These are phyloP conservation scores for Pyrenophora graminea DNA, from an alignment of 2,329 filamentous ascomycete genomes.

Conservation along the genomic window DNA sequence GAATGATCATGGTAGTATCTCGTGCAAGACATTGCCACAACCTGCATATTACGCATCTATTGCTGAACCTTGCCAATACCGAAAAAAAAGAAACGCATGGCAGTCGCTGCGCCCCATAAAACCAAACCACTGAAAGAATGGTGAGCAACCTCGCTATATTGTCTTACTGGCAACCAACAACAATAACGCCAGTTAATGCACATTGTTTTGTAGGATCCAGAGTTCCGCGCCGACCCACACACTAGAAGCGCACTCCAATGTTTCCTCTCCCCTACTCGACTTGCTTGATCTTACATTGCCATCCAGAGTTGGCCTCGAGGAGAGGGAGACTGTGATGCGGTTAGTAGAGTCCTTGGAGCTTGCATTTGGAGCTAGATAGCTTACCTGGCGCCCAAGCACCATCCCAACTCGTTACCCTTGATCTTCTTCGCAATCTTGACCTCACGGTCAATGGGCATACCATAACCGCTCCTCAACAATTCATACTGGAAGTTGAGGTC, in stretches of 20 bases:
- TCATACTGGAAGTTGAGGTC: conserved; percentile 97
- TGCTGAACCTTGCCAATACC: too few relatives aligned
- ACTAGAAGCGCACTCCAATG: too few relatives aligned
- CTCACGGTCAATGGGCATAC: conserved; percentile 95
- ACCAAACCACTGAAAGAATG: background rate
- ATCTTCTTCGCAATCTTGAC: conserved; percentile 99
- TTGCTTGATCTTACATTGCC: conserved; percentile 85
- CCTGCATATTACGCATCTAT: too few relatives aligned
- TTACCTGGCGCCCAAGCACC: conserved; percentile 96
- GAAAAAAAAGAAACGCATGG: too few relatives aligned
- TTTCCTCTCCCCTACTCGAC: conserved; percentile 46
- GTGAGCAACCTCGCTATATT: too few relatives aligned
- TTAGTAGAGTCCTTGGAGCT: conserved; percentile 43
- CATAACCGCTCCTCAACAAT: conserved; percentile 91
- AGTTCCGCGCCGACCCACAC: too few relatives aligned
- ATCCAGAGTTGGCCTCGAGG: conserved; percentile 79
- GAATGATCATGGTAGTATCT: too few relatives aligned
- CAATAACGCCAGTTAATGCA: too few relatives aligned
- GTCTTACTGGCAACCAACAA: too few relatives aligned
- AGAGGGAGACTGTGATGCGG: conserved; percentile 71
- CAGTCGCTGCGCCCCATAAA: background rate
- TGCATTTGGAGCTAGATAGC: conserved; percentile 29
- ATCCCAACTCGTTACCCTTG: conserved; percentile 92
- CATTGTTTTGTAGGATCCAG: too few relatives aligned
- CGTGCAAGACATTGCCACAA: too few relatives aligned